Percentiles rank a stretch among this genome's conserved stretches.
Conservation (phyloP, 2,329 filamentous ascomycete genomes). For the Pseudogymnoascus sp. region DNA sequence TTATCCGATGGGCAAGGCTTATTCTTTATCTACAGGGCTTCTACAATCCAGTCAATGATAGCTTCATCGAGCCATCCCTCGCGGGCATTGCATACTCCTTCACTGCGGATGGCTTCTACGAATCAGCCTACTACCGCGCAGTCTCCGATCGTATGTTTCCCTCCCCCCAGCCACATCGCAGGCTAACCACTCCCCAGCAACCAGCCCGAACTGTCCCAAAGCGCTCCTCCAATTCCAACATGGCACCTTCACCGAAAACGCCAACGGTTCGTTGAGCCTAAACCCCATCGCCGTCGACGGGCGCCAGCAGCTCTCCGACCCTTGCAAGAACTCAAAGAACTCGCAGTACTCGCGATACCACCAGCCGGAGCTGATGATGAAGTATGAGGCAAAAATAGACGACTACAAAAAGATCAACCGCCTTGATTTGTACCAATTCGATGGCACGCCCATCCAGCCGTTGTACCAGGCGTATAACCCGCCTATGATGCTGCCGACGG, state of each 20-base stretch:
- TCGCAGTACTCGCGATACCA: conserved; percentile 58
- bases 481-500: conserved; percentile 61
- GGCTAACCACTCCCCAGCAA: conserved; percentile 34
- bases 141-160: conserved; percentile 54
- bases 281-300: conserved; percentile 57
- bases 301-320: conserved; percentile 55
- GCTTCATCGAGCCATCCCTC: conserved; percentile 54
- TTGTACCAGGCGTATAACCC: conserved; percentile 56
- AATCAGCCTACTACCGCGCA: conserved; percentile 61
- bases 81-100: conserved; percentile 70
- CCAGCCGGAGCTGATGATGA: conserved; percentile 50
- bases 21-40: conserved; percentile 44
- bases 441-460: conserved; percentile 57
- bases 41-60: conserved; percentile 58
- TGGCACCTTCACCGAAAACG: conserved; percentile 47
- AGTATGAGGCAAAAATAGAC: conserved; percentile 40
- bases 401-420: conserved; percentile 52
- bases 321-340: conserved; percentile 44
- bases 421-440: conserved; percentile 54
- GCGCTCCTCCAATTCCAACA: conserved; percentile 68
- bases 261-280: conserved; percentile 50
- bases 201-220: conserved; percentile 49
- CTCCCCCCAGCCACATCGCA: neutral
- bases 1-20: conserved; percentile 19
- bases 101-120: conserved; percentile 56